Evolutionary conservation across 1,284 basidiomycete species (phyloP), one percentile per base, ranked within the genome.

Genomic region (Paramarasmius palmivorus): DNA sequence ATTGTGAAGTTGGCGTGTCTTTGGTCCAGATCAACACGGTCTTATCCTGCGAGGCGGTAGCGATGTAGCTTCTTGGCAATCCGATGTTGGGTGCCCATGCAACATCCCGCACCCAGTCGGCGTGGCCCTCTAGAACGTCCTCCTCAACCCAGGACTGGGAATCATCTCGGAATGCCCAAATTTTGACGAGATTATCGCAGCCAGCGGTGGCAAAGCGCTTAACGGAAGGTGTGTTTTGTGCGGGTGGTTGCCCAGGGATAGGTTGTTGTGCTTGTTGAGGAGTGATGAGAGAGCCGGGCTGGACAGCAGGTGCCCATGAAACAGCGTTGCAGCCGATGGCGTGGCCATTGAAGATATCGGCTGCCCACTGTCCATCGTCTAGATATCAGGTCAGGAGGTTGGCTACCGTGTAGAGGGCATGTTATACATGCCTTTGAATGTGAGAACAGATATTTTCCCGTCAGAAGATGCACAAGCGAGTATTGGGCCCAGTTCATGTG

Each of bases 81-180:
- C 96, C 96, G 61, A 98, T 94, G 65, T 94, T 98, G 0, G 96
- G 96, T 4, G 95, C 95, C 91, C 95, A 98, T 0, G 95, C 93
- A 20, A 98, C 95, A 67, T 99, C 96, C 52, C 96, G 83, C 17
- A 99, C 95, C 96, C 96, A 99, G 73, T 99, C 95, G 1, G 88
- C 84, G 71, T 99, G 96, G 0, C 92, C 93, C 51, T 92, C 90
- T 35, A 97, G 81, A 1, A 81, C 83, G 63, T 95, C 93, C 70
- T 96, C 94, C 64, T 93, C 91, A 17, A 82, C 78, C 94, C 94
- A 98, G n/a, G 88, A 79, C 66, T 90, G 84, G 10, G 83, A 77
- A 51, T 86, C 84, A 50, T 90, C 86, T 56, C 79, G 77, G 74
- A 87, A 98, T 6, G 82, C 86, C 97, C 96, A 99, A 63, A 98